Evolutionary conservation across 2,329 filamentous ascomycete genomes (phyloP), one percentile per base, ranked within the genome.

Genomic region (Fusarium sp.): DNA sequence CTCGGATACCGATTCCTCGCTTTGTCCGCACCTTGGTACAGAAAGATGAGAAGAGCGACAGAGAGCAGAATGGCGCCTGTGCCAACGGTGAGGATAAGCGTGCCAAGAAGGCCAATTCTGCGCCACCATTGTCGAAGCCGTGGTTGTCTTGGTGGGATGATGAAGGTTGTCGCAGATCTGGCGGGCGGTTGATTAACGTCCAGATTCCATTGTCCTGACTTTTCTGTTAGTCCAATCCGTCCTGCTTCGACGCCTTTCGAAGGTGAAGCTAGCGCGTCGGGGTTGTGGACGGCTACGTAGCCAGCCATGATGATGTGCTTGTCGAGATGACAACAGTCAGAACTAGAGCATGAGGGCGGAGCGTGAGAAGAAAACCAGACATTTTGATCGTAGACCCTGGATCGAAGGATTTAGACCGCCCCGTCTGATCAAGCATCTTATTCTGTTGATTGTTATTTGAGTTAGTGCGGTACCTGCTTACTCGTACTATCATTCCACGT

Each of bases 1-100:
- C 48, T 30, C 7, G 45, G 37, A 25, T 39, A 28, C 1, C 34
- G 56, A 4, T 42, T 44, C 19, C 61, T 58, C 3, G 65, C 60
- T 16, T 41, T 53, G 2, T 49, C 21, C 4, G 64, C 61, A 1
- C 61, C 64, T 10, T 42, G n/a, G 23, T 53, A 67, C 6, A 68
- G 57, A 7, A 66, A 68, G 12, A 66, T 37, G 1, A 68, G 62
- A 2, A 62, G 28, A 8, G 44, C 50, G n/a, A 60, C 46, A 3
- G 62, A 3, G 62, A 49, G 28, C 1, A 66, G 16, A 12, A 59
- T 68, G 13, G 48, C 26, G 4, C 44, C 21, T 5, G 58, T 62
- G 10, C 65, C 65, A 8, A 30, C 28, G 0, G 41, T n/a, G 8
- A 68, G 65, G 18, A 41, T 52, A 3, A 44, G 4, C 6, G 42